Conservation (phyloP, 768 basidiomycete species). For the Thelephora ganbajun region DNA sequence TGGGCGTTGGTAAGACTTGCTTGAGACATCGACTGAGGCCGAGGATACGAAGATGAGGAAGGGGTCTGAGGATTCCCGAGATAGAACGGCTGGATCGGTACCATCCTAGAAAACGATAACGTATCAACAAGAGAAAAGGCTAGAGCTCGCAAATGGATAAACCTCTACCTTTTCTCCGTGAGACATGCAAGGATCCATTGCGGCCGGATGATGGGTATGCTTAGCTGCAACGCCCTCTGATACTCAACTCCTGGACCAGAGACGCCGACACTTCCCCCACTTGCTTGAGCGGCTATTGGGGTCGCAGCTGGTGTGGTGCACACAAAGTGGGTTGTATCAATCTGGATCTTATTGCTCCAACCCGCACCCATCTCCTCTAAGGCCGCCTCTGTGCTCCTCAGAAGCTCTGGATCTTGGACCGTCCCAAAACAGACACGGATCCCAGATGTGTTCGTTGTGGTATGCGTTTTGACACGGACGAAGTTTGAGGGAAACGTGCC, state of each 20-base stretch:
- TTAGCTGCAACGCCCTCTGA: conserved; percentile 86
- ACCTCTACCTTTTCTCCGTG: conserved; percentile 60
- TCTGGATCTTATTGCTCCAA: conserved; percentile 88
- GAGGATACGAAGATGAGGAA: conserved; percentile 21
- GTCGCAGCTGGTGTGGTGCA: conserved; percentile 80
- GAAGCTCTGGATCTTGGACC: conserved; percentile 58
- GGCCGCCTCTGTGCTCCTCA: conserved; percentile 73
- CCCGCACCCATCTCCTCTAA: conserved; percentile 77
- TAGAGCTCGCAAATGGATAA: neutral
- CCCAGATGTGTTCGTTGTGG: conserved; percentile 90
- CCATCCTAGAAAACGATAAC: conserved; percentile 42
- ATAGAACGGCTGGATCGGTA: conserved; percentile 73
- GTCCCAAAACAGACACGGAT: conserved; percentile 93
- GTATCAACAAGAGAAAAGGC: neutral
- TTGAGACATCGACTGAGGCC: conserved; percentile 72
- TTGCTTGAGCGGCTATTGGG: conserved; percentile 38
- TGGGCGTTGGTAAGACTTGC: conserved; percentile 29
- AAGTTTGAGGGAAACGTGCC: conserved; percentile 83
- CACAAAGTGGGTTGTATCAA: conserved; percentile 97
- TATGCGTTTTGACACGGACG: conserved; percentile 77
- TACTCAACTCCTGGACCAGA: conserved; percentile 65
- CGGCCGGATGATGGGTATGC: conserved; percentile 90
- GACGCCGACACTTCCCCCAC: conserved; percentile 36
- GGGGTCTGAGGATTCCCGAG: conserved; percentile 42
- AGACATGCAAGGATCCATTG: conserved; percentile 91